Conservation (phyloP, 164 flowering plant species). For the Chimonanthus salicifolius region DNA sequence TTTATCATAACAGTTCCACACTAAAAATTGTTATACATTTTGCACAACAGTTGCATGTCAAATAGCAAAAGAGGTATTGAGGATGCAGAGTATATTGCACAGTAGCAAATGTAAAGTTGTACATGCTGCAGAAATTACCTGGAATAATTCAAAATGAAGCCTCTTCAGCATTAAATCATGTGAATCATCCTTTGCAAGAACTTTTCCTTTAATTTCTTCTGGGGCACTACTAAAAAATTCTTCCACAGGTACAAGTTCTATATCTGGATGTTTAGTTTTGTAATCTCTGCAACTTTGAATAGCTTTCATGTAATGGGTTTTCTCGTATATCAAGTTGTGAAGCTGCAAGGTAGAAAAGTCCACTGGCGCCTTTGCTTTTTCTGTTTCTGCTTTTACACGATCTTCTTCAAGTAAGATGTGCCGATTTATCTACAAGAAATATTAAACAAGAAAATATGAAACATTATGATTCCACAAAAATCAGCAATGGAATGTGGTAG, state of each 20-base stretch:
- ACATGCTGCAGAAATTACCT: constrained; percentile 37
- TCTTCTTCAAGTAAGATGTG: constrained; percentile 86
- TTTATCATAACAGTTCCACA: no score
- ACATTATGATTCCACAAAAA: neutral
- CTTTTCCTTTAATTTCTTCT: constrained; percentile 50
- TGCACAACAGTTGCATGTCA: no score
- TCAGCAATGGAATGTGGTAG: neutral
- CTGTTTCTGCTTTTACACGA: constrained; percentile 75
- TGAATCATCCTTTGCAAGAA: constrained; percentile 43
- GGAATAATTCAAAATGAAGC: constrained; percentile 82
- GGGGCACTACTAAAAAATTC: constrained; percentile 77
- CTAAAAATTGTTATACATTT: no score
- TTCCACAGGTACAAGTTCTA: constrained; percentile 85
- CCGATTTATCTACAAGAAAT: constrained; percentile 56
- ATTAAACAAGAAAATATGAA: neutral
- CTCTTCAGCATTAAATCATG: constrained; percentile 87
- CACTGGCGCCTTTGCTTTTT: constrained; percentile 87
- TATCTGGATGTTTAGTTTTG: constrained; percentile 88
- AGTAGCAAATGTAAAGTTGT: neutral
- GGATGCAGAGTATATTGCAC: neutral
- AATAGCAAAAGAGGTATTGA: neutral
- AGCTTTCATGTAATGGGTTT: constrained; percentile 88
- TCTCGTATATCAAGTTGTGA: constrained; percentile 94
- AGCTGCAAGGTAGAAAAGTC: constrained; percentile 92
- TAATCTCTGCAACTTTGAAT: constrained; percentile 95